phyloP scores from a whole-genome alignment of 2,329 filamentous ascomycete species.

The Cladobotryum protrusum region DNA sequence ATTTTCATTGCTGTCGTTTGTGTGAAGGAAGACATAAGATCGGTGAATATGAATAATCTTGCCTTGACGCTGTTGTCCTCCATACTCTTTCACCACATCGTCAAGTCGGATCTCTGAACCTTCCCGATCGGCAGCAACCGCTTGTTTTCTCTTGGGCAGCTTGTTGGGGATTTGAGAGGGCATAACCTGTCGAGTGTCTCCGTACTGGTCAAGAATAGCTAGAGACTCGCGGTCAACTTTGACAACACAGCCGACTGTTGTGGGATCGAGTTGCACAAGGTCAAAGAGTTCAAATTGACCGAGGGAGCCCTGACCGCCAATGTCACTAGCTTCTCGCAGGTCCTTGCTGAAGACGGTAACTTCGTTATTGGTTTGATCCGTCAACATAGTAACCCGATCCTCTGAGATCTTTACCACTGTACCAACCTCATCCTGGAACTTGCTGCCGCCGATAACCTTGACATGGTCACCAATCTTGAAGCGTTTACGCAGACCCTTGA shows the following conservation, averaged over 20 bases:
- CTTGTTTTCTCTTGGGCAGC: conserved; percentile 72
- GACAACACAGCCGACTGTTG: conserved; percentile 87
- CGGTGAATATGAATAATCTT: conserved; percentile 92
- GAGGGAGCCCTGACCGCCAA: conserved; percentile 75
- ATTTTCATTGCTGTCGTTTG: conserved; percentile 77
- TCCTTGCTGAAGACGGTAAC: conserved; percentile 98
- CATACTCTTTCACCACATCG: conserved; percentile 86
- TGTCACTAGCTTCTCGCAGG: conserved; percentile 85
- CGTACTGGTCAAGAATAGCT: conserved; percentile 84
- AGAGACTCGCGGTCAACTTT: conserved; percentile 93
- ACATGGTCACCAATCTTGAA: conserved; percentile 95
- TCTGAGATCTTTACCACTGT: conserved; percentile 93
- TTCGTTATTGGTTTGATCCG: conserved; percentile 86
- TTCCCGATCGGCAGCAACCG: conserved; percentile 86
- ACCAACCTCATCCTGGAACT: conserved; percentile 90
- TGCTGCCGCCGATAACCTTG: conserved; percentile 94
- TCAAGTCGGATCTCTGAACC: conserved; percentile 88
- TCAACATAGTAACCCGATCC: conserved; percentile 86
- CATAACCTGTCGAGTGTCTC: conserved; percentile 72
- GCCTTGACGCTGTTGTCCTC: conserved; percentile 77
- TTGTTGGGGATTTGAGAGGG: conserved; percentile 91
- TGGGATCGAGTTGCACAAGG: conserved; percentile 85
- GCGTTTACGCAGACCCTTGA: conserved; percentile 84
- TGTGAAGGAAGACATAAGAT: conserved; percentile 86
- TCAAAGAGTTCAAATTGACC: conserved; percentile 90